These are phyloP conservation scores for Colletotrichum orchidophilum DNA, from an alignment of 2,329 filamentous ascomycete genomes.

Conservation along the genomic window DNA sequence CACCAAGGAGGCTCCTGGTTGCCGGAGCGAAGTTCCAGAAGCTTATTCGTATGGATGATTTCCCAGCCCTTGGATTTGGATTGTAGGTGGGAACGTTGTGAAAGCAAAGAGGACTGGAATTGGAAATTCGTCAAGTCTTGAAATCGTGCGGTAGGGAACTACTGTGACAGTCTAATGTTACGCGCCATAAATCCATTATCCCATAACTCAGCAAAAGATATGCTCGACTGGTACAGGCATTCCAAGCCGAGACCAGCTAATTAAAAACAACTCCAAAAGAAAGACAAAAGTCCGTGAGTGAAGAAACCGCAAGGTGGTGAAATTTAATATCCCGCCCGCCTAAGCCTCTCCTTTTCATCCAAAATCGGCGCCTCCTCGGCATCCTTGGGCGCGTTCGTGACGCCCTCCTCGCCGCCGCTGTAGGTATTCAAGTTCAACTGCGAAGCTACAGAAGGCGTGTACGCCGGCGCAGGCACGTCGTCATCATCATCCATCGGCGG, in stretches of 20 bases:
- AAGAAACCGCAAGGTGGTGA: background rate
- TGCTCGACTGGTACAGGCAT: background rate
- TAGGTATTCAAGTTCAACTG: background rate
- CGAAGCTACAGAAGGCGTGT: background rate
- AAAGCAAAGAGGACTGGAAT: background rate
- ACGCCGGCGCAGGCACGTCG: constrained; percentile 52
- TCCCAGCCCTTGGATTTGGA: background rate
- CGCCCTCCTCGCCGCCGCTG: constrained; percentile 9
- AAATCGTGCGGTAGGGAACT: background rate
- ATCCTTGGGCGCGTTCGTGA: constrained; percentile 27
- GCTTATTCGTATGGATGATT: background rate
- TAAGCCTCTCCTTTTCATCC: constrained; percentile 28
- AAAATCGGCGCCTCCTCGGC: constrained; percentile 15
- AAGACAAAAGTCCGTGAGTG: background rate
- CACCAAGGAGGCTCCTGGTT: background rate
- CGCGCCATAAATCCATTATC: background rate
- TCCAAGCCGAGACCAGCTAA: no score
- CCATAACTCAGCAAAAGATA: background rate
- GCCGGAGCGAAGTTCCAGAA: background rate
- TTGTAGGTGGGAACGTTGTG: background rate
- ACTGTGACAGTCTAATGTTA: background rate
- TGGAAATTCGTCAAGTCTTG: background rate
- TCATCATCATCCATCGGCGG: constrained; percentile 45
- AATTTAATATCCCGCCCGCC: background rate
- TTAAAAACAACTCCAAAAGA: background rate